These are phyloP conservation scores for Cicer yamashitae DNA, from an alignment of 306 rosid genomes.

Conservation along the genomic window DNA sequence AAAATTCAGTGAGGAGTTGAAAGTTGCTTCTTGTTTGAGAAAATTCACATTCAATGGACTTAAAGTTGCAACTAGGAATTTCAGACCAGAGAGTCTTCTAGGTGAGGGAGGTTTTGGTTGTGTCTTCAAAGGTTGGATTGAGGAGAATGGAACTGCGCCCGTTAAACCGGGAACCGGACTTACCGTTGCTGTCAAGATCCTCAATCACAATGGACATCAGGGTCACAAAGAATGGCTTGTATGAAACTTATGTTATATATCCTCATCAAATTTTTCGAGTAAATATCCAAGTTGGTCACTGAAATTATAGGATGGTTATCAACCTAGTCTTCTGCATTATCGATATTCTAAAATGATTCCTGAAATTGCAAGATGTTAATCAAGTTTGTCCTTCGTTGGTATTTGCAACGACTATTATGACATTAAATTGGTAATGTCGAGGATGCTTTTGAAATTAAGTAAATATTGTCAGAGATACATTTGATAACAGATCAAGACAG, in stretches of 20 bases:
- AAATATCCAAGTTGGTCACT: too few species aligned
- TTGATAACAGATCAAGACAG: too few species aligned
- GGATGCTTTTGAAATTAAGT: too few species aligned
- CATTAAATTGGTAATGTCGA: too few species aligned
- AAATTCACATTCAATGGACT: slow-evolving; percentile 92
- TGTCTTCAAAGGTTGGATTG: slow-evolving; percentile 98
- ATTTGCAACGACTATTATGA: too few species aligned
- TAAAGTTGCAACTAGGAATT: slow-evolving; percentile 91
- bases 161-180: slow-evolving; percentile 98
- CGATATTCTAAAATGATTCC: too few species aligned
- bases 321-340: too few species aligned
- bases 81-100: slow-evolving; percentile 95
- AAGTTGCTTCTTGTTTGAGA: slow-evolving; percentile 86
- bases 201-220: slow-evolving; percentile 94
- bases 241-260: slow-evolving; percentile 42
- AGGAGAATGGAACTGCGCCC: slow-evolving; percentile 95
- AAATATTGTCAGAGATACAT: too few species aligned
- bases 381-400: too few species aligned
- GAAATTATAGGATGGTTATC: too few species aligned
- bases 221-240: slow-evolving; percentile 99
- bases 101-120: slow-evolving; percentile 99
- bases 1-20: slow-evolving; percentile 85
- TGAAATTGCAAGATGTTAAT: too few species aligned
- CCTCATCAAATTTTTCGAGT: slow-evolving; percentile 18
- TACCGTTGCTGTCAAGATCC: slow-evolving; percentile 96